phyloP scores from a whole-genome alignment of 2,329 filamentous ascomycete species.

The Sarocladium kiliense region DNA sequence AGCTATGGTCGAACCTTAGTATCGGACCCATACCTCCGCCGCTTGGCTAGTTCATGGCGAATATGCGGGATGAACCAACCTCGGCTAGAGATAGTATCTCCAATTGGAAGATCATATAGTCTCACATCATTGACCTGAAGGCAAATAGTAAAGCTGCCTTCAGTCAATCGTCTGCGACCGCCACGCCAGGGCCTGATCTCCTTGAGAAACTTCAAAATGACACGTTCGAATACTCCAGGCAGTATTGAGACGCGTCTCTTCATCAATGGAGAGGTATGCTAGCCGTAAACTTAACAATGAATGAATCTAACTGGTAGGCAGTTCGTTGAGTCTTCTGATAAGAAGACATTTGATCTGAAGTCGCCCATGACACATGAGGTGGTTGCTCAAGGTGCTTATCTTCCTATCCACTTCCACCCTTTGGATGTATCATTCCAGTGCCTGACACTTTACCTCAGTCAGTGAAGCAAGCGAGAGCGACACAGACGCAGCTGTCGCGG shows the following conservation, averaged over 20 bases:
- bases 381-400: conserved; percentile 1
- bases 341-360: conserved; percentile 36
- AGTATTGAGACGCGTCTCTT: conserved; percentile 34
- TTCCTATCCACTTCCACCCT: neutral
- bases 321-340: conserved; percentile 31
- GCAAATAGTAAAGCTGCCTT: too few species aligned
- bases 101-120: too few species aligned
- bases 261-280: conserved; percentile 42
- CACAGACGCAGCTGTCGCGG: conserved; percentile 41
- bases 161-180: too few species aligned
- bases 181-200: too few species aligned
- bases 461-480: conserved; percentile 40
- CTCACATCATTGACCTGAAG: too few species aligned
- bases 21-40: neutral
- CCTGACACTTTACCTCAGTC: neutral
- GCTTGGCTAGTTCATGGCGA: neutral
- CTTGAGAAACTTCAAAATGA: neutral
- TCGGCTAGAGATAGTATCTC: too few species aligned
- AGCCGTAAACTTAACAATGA: neutral
- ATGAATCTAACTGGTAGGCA: neutral
- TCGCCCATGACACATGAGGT: conserved; percentile 10
- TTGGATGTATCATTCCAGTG: too few species aligned
- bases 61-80: neutral
- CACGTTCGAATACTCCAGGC: neutral
- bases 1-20: neutral